phyloP scores from a whole-genome alignment of 108 stramenopile species.

The Nitzschia sp. region DNA sequence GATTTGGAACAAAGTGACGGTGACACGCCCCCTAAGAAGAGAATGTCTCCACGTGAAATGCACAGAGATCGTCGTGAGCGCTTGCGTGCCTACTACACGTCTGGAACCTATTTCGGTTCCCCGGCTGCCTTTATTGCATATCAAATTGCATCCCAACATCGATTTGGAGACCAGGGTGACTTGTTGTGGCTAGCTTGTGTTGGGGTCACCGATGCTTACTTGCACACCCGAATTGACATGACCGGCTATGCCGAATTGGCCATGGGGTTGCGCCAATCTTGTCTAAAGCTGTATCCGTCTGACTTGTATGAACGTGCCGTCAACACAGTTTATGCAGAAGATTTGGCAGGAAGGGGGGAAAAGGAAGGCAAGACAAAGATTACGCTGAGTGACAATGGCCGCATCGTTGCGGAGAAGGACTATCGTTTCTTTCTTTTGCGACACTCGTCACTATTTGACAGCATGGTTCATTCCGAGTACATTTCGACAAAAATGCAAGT shows the following conservation, averaged over 20 bases:
- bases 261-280: conserved; percentile 50
- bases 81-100: conserved; percentile 65
- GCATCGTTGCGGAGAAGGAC: conserved; percentile 66
- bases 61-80: conserved; percentile 63
- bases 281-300: conserved; percentile 63
- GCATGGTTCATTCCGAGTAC: conserved; percentile 74
- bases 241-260: conserved; percentile 60
- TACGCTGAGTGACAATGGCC: conserved; percentile 70
- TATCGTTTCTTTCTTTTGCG: conserved; percentile 81
- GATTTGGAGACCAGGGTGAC: conserved; percentile 65
- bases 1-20: conserved; percentile 14
- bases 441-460: conserved; percentile 74
- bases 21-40: conserved; percentile 2
- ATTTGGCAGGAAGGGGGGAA: conserved; percentile 32
- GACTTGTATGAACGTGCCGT: conserved; percentile 57
- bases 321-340: conserved; percentile 73
- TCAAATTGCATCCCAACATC: conserved; percentile 56
- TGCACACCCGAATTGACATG: conserved; percentile 70
- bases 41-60: conserved; percentile 52
- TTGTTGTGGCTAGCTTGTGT: conserved; percentile 84
- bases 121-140: conserved; percentile 73
- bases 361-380: conserved; percentile 51
- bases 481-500: conserved; percentile 69
- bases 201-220: conserved; percentile 78
- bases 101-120: conserved; percentile 68